These are phyloP conservation scores for Arthrinium phaeospermum DNA, from an alignment of 2,329 filamentous ascomycete genomes.

Conservation along the genomic window DNA sequence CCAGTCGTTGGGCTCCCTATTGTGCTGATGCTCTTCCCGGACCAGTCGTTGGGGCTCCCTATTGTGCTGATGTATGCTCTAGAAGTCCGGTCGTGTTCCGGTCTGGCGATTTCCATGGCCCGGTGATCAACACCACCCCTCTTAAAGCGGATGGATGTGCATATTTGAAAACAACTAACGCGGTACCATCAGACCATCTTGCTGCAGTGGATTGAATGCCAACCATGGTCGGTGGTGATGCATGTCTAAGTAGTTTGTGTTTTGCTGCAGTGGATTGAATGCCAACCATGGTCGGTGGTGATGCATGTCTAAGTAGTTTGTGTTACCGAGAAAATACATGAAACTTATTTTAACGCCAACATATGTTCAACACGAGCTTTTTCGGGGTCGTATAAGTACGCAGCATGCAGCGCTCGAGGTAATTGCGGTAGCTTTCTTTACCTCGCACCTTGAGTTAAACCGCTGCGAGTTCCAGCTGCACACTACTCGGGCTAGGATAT, in stretches of 20 bases:
- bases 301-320: slow-evolving; percentile 11
- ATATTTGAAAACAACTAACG: not conserved
- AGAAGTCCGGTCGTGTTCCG: not conserved
- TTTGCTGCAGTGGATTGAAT: not conserved
- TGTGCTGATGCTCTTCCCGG: not conserved
- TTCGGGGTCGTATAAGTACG: not conserved
- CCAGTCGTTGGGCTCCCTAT: not conserved
- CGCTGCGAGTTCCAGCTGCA: not conserved
- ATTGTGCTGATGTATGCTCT: not conserved
- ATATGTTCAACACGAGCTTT: not conserved
- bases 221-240: not conserved
- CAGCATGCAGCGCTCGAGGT: not conserved
- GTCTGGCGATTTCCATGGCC: not conserved
- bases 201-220: not conserved
- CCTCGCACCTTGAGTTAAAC: slow-evolving; percentile 4
- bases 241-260: slow-evolving; percentile 13
- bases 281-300: not conserved
- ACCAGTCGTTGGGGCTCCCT: not conserved
- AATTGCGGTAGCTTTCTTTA: not conserved
- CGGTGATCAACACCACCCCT: not conserved
- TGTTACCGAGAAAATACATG: slow-evolving; percentile 4
- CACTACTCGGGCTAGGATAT: not conserved
- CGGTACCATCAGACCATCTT: not conserved
- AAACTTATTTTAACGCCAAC: not conserved
- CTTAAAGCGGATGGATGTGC: not conserved